Evolutionary conservation across 257 asterid species (phyloP), one percentile per base, ranked within the genome.

Genomic region (Fraxinus excelsior): DNA sequence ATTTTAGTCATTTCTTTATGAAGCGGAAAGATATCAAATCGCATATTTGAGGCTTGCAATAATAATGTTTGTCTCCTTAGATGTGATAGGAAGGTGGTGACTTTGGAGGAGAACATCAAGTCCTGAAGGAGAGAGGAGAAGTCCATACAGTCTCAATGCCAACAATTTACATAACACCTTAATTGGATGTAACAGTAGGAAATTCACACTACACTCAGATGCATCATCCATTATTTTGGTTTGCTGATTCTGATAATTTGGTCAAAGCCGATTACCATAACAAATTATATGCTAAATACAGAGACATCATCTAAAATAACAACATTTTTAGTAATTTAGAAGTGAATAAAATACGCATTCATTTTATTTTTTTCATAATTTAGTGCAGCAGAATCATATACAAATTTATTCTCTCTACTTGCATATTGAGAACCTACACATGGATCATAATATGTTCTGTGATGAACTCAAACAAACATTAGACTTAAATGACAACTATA

Each of bases 11-110:
- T 1, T 53, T 9, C 29, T 51, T 51, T 18, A 18, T 53, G 11
- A 67, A 56, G 77, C 21, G 60, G 42, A 35, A 37, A 74, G 35
- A 69, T 73, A 83, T 73, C 74, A 40, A 18, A 74, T 60, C 26
- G 40, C 11, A 75, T 8, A 69, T 68, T 7, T 6, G 12, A 56
- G 65, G 65, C 29, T 56, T n/a, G 65, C 65, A n/a, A 1, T 56
- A 21, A 29, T 11, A n/a, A 60, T 29, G n/a, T 31, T 74, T 42
- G 2, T 37, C 66, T 69, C 73, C 73, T 32, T 29, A 7, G 65
- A 19, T 67, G 70, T 58, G 35, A 76, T 46, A 66, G 70, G 21
- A 69, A 72, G 32, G 64, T 60, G n/a, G 60, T 23, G 73, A 56
- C 35, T 72, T 71, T 44, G 25, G 66, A 66, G 67, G 28, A 40